Evolutionary conservation across 73 alveolate species (phyloP).

Genomic region (Tetrahymena borealis): DNA sequence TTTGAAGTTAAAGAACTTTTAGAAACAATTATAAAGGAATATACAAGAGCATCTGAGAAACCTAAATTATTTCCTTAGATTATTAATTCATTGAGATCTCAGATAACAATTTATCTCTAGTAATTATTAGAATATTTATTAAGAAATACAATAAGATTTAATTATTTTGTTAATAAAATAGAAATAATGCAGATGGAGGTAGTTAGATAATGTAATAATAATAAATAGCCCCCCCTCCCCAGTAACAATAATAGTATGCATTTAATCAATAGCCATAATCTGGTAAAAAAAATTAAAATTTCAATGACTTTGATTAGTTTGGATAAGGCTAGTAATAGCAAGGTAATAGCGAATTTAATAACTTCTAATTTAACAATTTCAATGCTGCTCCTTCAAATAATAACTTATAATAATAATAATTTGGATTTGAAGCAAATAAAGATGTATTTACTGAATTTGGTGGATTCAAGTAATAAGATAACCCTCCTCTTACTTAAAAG

Average conservation of each 20-base stretch:
- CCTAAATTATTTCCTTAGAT: neutral
- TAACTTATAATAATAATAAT: neutral
- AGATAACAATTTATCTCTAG: neutral
- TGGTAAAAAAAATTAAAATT: neutral
- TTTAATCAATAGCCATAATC: neutral
- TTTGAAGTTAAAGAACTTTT: neutral
- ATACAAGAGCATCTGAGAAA: neutral
- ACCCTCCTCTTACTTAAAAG: neutral
- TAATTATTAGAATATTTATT: neutral
- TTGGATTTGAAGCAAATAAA: neutral
- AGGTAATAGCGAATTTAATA: neutral
- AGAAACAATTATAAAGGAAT: neutral
- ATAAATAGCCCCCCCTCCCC: neutral
- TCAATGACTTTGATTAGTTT: neutral
- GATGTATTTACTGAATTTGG: neutral
- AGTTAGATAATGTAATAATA: neutral
- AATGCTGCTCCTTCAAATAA: neutral
- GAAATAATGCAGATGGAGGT: neutral
- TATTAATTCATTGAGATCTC: neutral
- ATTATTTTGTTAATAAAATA: neutral
- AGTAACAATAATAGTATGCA: neutral
- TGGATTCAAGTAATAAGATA: neutral
- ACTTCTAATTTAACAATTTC: neutral
- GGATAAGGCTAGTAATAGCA: neutral
- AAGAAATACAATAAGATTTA: no score